These are phyloP conservation scores for Aspergillus carbonarius DNA, from an alignment of 2,329 filamentous ascomycete genomes.

Conservation along the genomic window DNA sequence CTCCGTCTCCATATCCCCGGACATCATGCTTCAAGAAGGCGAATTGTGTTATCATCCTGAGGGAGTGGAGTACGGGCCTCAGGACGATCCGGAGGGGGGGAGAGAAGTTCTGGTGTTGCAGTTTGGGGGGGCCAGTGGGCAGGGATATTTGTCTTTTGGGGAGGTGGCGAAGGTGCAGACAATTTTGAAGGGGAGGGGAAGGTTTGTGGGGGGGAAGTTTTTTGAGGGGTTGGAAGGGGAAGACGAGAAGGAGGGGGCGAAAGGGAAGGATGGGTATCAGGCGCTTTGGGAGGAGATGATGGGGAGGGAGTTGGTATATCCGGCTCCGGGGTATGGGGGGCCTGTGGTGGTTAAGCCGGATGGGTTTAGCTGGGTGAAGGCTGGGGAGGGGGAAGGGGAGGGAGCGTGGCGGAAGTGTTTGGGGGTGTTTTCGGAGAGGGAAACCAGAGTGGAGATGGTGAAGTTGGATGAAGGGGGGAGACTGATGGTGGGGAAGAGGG, in stretches of 20 bases:
- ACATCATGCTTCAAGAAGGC: not conserved
- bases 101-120: not conserved
- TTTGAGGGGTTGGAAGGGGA: not conserved
- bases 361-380: not conserved
- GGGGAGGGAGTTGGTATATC: not conserved
- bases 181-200: not conserved
- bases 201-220: not conserved
- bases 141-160: not conserved
- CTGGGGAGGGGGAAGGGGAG: not conserved
- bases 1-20: not conserved
- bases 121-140: not conserved
- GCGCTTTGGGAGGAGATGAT: not conserved
- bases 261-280: not conserved
- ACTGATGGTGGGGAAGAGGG: not conserved
- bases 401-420: not conserved
- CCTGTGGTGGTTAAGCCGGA: not conserved
- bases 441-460: not conserved
- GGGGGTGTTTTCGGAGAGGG: not conserved
- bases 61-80: not conserved
- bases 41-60: not conserved
- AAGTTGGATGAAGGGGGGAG: not conserved
- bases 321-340: not conserved
- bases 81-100: not conserved
- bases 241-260: not conserved
- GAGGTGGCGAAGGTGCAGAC: not conserved